Base-by-base conservation (phyloP, 2,329 filamentous ascomycete genomes). In the Beauveria australis region DNA sequence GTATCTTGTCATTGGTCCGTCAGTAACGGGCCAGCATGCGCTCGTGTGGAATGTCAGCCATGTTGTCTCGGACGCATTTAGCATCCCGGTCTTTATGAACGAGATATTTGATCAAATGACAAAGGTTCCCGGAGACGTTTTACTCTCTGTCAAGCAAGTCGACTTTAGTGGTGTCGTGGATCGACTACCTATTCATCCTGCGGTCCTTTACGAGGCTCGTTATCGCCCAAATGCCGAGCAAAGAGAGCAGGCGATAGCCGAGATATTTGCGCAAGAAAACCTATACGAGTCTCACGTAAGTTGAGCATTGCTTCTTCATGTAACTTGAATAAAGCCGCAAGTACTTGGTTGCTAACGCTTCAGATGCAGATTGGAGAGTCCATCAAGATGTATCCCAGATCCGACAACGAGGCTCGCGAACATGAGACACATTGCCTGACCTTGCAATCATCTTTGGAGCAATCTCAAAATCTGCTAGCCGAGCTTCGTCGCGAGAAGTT, bases 21-120 rank as follows among this genome's bases (percentile, higher is more conserved):
- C 33, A 12, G 18, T 26, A 8, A 3, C 12, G 9, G 41, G 16
- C 18, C 12, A 9, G 41, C 53, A 56, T 26, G 26, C 40, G 24
- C 41, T 56, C 18, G 37, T 56, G 37, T 56, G 41, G 40, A 56
- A 56, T 12, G 41, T 56, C 9, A 56, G 53, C 41, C 53, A 56
- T 10, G 53, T 56, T 4, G 53, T 56, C 10, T 22, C 53, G 3
- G 53, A 56, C 26, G 53, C 53, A 5, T 56, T 46, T 3, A 56
- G 53, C 18, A 56, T 56, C 2, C 53, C 53, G 1, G 9, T 41
- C 3, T 46, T 56, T 5, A 46, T 56, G 18, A 56, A 56, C 4
- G 53, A 44, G 16, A 30, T 56, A 0, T 19, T 56, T 1, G 14
- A 26, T 12, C 53, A 56, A 24, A 56, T 56, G 53, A 46, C 41